A percentile compares a stretch with the other conserved stretches of the same genome.
These are phyloP conservation scores for Thraustochytrium striatum DNA, from an alignment of 352 stramenopile genomes.

Conservation along the genomic window DNA sequence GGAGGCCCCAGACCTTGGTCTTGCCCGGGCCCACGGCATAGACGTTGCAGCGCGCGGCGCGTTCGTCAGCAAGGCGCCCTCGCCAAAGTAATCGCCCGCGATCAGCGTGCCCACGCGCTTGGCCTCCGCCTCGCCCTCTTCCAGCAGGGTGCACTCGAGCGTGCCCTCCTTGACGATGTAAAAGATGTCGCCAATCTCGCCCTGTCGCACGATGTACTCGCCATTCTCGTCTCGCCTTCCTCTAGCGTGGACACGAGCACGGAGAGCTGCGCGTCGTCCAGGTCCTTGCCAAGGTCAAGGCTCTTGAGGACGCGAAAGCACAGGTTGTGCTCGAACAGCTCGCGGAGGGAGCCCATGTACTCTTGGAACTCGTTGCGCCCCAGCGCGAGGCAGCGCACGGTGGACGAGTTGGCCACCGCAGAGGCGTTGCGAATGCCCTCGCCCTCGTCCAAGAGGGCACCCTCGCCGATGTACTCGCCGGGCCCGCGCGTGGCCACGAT, in stretches of 20 bases:
- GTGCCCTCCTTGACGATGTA: conserved; percentile 60
- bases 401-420: conserved; percentile 39
- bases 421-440: conserved; percentile 44
- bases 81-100: conserved; percentile 84
- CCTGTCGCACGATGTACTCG: conserved; percentile 67
- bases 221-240: conserved; percentile 56
- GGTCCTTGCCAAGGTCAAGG: conserved; percentile 42
- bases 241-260: conserved; percentile 53
- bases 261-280: conserved; percentile 34
- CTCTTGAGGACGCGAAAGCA: conserved; percentile 50
- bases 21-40: conserved; percentile 57
- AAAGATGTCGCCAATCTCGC: conserved; percentile 64
- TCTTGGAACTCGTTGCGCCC: conserved; percentile 64
- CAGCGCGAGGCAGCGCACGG: conserved; percentile 76
- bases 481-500: conserved; percentile 12
- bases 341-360: conserved; percentile 58
- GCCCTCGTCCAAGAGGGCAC: conserved; percentile 42
- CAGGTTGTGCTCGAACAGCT: conserved; percentile 54
- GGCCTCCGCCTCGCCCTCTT: conserved; percentile 26
- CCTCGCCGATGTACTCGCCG: conserved; percentile 50
- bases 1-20: conserved; percentile 47
- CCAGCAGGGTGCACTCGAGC: conserved; percentile 53
- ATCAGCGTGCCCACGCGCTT: conserved; percentile 76
- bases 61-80: conserved; percentile 83
- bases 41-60: conserved; percentile 78